Conservation (phyloP, 129 eudicot species). For the Flaveria robusta region DNA sequence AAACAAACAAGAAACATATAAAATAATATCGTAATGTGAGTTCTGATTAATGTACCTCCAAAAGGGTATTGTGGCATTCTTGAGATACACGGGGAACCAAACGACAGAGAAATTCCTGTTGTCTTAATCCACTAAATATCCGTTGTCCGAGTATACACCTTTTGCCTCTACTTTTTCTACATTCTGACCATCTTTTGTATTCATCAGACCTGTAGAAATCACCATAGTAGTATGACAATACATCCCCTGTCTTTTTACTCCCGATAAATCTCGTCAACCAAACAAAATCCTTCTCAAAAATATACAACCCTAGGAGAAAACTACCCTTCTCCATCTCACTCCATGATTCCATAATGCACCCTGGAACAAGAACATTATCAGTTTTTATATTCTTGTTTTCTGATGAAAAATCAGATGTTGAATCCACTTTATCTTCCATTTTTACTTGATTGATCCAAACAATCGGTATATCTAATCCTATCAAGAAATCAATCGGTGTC, state of each 20-base stretch:
- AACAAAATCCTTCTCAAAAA: constrained; percentile 66
- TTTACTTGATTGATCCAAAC: constrained; percentile 42
- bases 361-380: constrained; percentile 53
- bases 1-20: not conserved
- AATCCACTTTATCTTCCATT: constrained; percentile 18
- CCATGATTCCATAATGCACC: constrained; percentile 44
- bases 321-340: constrained; percentile 55
- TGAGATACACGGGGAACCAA: constrained; percentile 43
- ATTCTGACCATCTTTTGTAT: constrained; percentile 61
- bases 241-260: constrained; percentile 56
- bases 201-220: constrained; percentile 46
- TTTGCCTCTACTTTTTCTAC: constrained; percentile 51
- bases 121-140: constrained; percentile 66
- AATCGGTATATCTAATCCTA: constrained; percentile 61
- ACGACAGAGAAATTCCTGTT: constrained; percentile 63
- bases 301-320: constrained; percentile 72
- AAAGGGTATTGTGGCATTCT: constrained; percentile 44
- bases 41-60: constrained; percentile 50
- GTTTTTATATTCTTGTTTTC: constrained; percentile 11
- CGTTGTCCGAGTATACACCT: constrained; percentile 52
- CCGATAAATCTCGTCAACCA: constrained; percentile 50
- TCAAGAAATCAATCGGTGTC: constrained; percentile 32
- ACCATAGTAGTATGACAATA: constrained; percentile 59
- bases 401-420: constrained; percentile 23
- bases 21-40: not conserved